Base-by-base conservation (phyloP, 2,329 filamentous ascomycete genomes). In the Aspergillus clavatus region DNA sequence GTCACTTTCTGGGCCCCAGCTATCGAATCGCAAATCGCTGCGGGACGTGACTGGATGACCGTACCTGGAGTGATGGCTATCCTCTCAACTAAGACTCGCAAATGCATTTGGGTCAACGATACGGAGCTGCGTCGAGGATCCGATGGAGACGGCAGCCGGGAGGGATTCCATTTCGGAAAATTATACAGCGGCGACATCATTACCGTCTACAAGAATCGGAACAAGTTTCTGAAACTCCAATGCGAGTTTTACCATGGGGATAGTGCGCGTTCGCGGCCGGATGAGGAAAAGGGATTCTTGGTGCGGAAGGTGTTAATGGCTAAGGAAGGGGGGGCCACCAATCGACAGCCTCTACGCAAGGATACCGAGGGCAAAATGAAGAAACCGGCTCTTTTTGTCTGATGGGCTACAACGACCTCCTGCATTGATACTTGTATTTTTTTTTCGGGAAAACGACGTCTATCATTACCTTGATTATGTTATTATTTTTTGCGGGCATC, bases 181-280 rank as follows among this genome's bases (percentile, higher is more conserved):
- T 66, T 96, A 11, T 80, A 89, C 61, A 81, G 86, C 26, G 88
- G 87, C 1, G 91, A 96, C 61, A 74, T 81, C 19, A 78, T 96
- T 38, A 80, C 82, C 2, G 79, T 95, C 5, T 94, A 83, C 76
- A 73, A 80, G 35, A 37, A 67, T 60, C 27, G 62, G 36, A 52
- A 61, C 26, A 55, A 67, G 42, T 74, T 63, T 45, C 52, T 75
- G 23, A 67, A 67, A 29, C 69, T 74, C 40, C 54, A 61, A 16
- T 73, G 71, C 45, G 72, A 74, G 33, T 73, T 75, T 42, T 71
- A 68, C 23, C 67, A 72, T 43, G 72, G 72, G 5, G 65, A 70
- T n/a, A 74, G 72, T 51, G 67, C 64, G 10, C 53, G 63, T 29
- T 40, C 50, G 16, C 64, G 72, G n/a, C 71, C 71, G 1, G 62